Conservation (phyloP, 495 filamentous ascomycete species). For the Talaromyces nanjingensis region DNA sequence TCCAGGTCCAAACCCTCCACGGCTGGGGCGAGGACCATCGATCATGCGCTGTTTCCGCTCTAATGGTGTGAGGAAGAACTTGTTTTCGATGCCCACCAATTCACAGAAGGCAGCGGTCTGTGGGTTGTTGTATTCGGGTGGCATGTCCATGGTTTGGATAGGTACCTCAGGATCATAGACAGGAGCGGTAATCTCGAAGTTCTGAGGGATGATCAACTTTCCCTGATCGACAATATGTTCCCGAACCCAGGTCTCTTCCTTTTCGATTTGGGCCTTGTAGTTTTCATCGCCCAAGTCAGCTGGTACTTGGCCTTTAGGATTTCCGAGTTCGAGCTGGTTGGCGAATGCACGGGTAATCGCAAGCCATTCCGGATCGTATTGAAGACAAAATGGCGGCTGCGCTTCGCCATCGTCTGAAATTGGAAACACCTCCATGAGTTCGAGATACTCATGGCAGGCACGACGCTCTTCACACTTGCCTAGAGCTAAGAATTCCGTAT, state of each 20-base stretch:
- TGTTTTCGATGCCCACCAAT: constrained; percentile 67
- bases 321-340: constrained; percentile 49
- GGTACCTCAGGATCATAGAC: constrained; percentile 44
- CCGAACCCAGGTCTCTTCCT: constrained; percentile 67
- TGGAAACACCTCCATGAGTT: constrained; percentile 57
- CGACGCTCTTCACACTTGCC: constrained; percentile 64
- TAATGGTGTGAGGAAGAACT: constrained; percentile 63
- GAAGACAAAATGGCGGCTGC: constrained; percentile 38
- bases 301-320: constrained; percentile 39
- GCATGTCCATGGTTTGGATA: constrained; percentile 38
- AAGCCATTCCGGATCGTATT: constrained; percentile 93
- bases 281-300: constrained; percentile 52
- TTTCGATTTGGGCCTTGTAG: constrained; percentile 57
- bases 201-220: constrained; percentile 60
- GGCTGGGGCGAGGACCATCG: constrained; percentile 25
- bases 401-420: constrained; percentile 19
- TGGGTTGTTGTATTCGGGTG: constrained; percentile 71
- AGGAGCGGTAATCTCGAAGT: constrained; percentile 73
- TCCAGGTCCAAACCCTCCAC: constrained; percentile 15
- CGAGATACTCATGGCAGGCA: constrained; percentile 70
- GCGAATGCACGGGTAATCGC: constrained; percentile 82
- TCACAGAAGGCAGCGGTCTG: constrained; percentile 76
- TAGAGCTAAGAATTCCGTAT: constrained; percentile 80
- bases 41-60: constrained; percentile 49
- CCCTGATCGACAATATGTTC: constrained; percentile 55